A percentile compares a stretch with the other conserved stretches of the same genome.
Conservation (phyloP, 1,139 yeast genomes). For the Hanseniaspora uvarum region DNA sequence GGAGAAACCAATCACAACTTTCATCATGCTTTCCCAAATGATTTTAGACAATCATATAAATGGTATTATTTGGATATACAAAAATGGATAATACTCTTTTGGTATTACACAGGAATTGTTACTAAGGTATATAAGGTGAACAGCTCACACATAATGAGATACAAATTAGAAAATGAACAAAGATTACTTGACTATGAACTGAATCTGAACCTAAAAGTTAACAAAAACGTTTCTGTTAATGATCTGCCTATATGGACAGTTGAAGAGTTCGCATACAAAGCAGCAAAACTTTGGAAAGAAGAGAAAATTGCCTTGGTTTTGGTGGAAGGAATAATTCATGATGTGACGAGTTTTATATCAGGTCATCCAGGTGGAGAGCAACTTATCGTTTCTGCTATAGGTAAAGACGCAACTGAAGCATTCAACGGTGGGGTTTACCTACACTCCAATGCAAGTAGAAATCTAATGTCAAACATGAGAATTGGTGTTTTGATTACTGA, state of each 20-base stretch:
- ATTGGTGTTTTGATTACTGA: conserved; percentile 64
- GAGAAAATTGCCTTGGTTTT: conserved; percentile 36
- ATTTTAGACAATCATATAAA: conserved; percentile 46
- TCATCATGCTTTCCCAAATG: conserved; percentile 68
- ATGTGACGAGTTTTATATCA: conserved; percentile 59
- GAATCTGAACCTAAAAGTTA: conserved; percentile 30
- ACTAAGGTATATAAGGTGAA: conserved; percentile 37
- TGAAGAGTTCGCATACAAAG: conserved; percentile 41
- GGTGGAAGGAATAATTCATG: conserved; percentile 55
- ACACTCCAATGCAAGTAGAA: conserved; percentile 65
- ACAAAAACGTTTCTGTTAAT: conserved; percentile 59
- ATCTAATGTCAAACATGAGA: conserved; percentile 64
- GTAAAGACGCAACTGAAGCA: conserved; percentile 63
- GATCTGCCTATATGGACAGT: conserved; percentile 48
- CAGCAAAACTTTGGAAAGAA: conserved; percentile 29
- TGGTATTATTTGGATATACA: conserved; percentile 55
- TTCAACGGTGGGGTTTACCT: conserved; percentile 67
- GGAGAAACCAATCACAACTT: conserved; percentile 62
- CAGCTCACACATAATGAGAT: conserved; percentile 44
- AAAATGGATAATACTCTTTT: conserved; percentile 45
- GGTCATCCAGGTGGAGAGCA: conserved; percentile 68
- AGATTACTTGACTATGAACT: conserved; percentile 38
- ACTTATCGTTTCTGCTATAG: conserved; percentile 50
- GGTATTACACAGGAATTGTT: conserved; percentile 36
- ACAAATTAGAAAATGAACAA: conserved; percentile 56